These are phyloP conservation scores for Nelumbo lutea DNA, from an alignment of 164 flowering plant species.

Conservation along the genomic window DNA sequence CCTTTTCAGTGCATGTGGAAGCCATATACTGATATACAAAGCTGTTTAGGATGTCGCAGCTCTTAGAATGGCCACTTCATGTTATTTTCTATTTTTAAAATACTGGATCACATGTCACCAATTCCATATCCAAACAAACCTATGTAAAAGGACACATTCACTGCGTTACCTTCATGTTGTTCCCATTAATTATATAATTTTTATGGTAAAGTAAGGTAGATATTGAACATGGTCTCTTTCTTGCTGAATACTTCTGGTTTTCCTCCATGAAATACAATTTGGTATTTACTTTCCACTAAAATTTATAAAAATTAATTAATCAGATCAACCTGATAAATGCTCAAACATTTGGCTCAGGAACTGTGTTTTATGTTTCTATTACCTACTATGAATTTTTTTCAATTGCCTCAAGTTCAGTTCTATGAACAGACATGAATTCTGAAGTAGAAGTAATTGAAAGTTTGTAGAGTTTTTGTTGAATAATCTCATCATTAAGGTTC, in stretches of 20 bases:
- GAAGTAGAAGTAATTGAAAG: too few relatives aligned
- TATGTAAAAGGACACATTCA: not conserved
- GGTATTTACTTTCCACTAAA: not conserved
- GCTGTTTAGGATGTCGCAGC: not conserved
- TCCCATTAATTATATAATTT: not conserved
- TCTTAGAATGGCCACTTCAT: not conserved
- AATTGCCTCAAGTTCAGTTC: too few relatives aligned
- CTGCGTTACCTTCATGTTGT: not conserved
- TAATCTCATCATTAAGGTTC: too few relatives aligned
- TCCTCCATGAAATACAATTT: not conserved
- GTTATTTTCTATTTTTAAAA: not conserved
- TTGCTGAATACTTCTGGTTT: not conserved
- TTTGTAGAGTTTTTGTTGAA: too few relatives aligned
- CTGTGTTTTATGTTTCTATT: not conserved
- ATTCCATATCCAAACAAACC: not conserved
- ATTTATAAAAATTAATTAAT: not conserved
- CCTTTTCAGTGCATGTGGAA: too few relatives aligned
- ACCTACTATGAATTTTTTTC: too few relatives aligned
- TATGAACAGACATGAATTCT: too few relatives aligned
- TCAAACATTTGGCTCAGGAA: not conserved
- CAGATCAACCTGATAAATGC: not conserved
- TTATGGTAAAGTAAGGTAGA: not conserved
- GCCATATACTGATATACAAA: not conserved
- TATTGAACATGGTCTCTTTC: not conserved
- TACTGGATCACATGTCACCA: not conserved